These are phyloP conservation scores for Coemansia sp. DNA, from an alignment of 192 early-diverging fungal species.

Conservation along the genomic window DNA sequence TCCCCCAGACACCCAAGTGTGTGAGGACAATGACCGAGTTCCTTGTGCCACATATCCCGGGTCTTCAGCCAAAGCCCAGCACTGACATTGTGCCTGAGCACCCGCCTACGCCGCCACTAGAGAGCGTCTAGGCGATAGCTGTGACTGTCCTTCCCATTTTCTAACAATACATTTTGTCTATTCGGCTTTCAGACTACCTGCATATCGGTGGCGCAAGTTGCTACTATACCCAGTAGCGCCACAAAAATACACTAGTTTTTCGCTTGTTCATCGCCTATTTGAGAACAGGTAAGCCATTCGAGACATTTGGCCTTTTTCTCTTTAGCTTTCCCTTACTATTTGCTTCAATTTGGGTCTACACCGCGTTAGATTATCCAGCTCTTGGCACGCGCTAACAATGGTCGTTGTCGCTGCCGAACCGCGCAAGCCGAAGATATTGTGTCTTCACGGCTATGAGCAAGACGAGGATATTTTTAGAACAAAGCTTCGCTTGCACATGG, in stretches of 20 bases:
- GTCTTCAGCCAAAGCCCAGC: constrained; percentile 9
- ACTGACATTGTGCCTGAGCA: not conserved
- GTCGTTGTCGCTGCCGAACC: not conserved
- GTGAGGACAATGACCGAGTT: constrained; percentile 25
- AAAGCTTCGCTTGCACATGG: constrained; percentile 32
- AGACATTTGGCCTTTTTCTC: not conserved
- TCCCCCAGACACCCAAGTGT: constrained; percentile 43
- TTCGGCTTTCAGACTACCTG: not conserved
- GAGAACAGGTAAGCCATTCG: not conserved
- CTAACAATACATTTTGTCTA: not conserved
- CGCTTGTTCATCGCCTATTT: not conserved
- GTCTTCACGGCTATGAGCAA: constrained; percentile 53
- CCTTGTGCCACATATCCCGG: constrained; percentile 31
- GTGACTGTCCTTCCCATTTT: not conserved
- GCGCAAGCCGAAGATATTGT: constrained; percentile 38
- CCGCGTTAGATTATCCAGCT: constrained; percentile 1
- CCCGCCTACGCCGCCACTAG: constrained; percentile 6
- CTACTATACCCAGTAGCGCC: constrained; percentile 6
- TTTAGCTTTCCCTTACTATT: not conserved
- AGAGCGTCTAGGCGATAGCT: not conserved
- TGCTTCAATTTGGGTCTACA: not conserved
- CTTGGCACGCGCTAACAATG: constrained; percentile 3
- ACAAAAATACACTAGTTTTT: not conserved
- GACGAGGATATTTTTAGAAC: constrained; percentile 39
- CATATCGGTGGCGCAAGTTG: constrained; percentile 7